Evolutionary conservation across 108 stramenopile genomes (phyloP).

Genomic region (Discostella stelligeroides): DNA sequence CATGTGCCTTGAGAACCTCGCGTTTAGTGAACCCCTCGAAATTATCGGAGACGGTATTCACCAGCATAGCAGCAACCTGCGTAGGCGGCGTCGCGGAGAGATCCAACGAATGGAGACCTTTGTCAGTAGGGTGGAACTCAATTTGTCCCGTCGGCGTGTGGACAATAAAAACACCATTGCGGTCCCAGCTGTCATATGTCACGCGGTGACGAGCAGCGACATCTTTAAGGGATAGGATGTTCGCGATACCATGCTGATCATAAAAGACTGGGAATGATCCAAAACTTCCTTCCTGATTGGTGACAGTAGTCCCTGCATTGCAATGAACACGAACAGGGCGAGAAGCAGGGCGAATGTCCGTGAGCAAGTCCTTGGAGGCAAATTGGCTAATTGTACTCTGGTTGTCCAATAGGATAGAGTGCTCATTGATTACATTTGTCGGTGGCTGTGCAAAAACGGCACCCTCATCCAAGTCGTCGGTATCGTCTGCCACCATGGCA

Average conservation of each 20-base stretch:
- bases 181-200: too few relatives aligned
- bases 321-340: conserved; percentile 1
- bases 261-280: conserved; percentile 34
- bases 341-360: not conserved
- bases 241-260: conserved; percentile 41
- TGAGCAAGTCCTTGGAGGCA: too few relatives aligned
- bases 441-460: too few relatives aligned
- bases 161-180: conserved; percentile 7
- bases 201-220: conserved; percentile 21
- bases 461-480: not conserved
- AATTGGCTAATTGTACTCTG: too few relatives aligned
- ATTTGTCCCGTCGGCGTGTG: not conserved
- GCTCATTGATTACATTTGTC: not conserved
- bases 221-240: conserved; percentile 14
- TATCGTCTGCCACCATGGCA: too few relatives aligned
- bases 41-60: too few relatives aligned
- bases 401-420: not conserved
- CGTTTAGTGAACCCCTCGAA: too few relatives aligned
- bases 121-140: not conserved
- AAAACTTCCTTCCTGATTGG: conserved; percentile 8
- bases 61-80: too few relatives aligned
- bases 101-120: not conserved
- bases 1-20: too few relatives aligned
- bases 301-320: conserved; percentile 22
- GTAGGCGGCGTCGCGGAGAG: too few relatives aligned